Evolutionary conservation across 1,284 basidiomycete genomes (phyloP), one percentile per base, ranked within the genome.

Genomic region (Pyrrhoderma lamaoense): DNA sequence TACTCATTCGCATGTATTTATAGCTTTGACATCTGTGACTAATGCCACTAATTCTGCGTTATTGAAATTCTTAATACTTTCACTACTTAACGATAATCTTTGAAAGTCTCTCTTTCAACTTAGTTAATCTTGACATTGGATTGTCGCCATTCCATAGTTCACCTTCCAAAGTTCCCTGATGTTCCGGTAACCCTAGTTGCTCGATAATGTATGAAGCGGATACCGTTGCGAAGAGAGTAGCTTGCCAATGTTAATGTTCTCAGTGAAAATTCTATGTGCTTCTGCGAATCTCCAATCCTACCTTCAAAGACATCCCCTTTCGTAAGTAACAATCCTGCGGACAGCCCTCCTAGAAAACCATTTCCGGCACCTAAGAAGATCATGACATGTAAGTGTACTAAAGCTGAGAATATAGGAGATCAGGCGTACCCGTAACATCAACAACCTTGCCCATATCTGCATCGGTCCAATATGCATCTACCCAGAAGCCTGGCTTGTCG

Each of bases 151-250:
- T 93, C 89, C 89, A 93, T 34, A 68, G 62, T 49, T 70, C 70
- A 13, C 62, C 67, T 40, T 67, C 65, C 4, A 57, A 56, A 4
- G 51, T 46, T 49, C 14, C 34, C 7, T 69, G 64, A 45, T 78
- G 56, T 34, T 54, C 54, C 2, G 90, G 90, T 53, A 93, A 64
- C 1, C 91, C 89, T 57, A 71, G 71, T 63, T 95, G 92, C 65
- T 95, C 86, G 46, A 95, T 87, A 23, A 75, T 74, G 61, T 85
- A 94, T 0, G 87, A 89, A 1, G 92, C 87, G 3, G 89, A 88
- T 8, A 92, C 77, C 0, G 85, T 75, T 5, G 78, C 91, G 60
- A 87, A 82, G 18, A 88, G 71, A 1, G 73, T 70, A 36, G 85
- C 88, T 90, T 27, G 48, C 38, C 57, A 51, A 55, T 53, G 43